Base-by-base conservation (phyloP, 2,329 filamentous ascomycete species). In the Pezicula neosporulosa region DNA sequence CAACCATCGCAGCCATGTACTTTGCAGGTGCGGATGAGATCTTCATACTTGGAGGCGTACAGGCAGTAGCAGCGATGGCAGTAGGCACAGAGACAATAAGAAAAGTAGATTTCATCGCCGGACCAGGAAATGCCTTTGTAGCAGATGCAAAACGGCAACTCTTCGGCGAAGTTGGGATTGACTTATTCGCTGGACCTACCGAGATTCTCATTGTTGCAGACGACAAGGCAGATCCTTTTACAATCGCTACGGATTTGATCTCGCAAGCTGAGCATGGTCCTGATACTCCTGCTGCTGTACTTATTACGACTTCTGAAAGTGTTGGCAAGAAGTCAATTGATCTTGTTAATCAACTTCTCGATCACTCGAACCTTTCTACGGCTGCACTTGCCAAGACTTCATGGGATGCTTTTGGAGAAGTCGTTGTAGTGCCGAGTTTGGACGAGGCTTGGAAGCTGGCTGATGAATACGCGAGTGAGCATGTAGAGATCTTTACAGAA, bases 61-160 rank as follows among this genome's bases (percentile, higher is more conserved):
- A 81, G 60, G 78, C 78, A 3, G 66, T 79, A 9, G 73, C 76
- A 0, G 75, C 75, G 13, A 78, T 80, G 76, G 75, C 76, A 0
- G 47, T 77, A 2, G 77, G 77, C 1, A 80, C 77, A 0, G 70
- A 75, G 55, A 72, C 71, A 0, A 71, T 78, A 15, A 59, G 53
- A 12, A 77, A 77, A 53, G 73, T 78, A 6, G 72, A 80, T 54
- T 77, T 78, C 60, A 69, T 80, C 42, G 76, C 77, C 1, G 77
- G 77, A 0, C 78, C 77, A 0, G 77, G 77, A 1, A 81, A 81
- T 55, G 69, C 77, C 1, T 81, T 78, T 58, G 77, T 81, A 0
- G 76, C 77, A 3, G 78, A 78, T 57, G 77, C 72, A 0, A 81
- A 81, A 59, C 68, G 76, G 0, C 77, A 78, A 58, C 63, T 81